Evolutionary conservation across 441 rosid genomes (phyloP), one percentile per base, ranked within the genome.

Genomic region (Aleurites moluccanus): DNA sequence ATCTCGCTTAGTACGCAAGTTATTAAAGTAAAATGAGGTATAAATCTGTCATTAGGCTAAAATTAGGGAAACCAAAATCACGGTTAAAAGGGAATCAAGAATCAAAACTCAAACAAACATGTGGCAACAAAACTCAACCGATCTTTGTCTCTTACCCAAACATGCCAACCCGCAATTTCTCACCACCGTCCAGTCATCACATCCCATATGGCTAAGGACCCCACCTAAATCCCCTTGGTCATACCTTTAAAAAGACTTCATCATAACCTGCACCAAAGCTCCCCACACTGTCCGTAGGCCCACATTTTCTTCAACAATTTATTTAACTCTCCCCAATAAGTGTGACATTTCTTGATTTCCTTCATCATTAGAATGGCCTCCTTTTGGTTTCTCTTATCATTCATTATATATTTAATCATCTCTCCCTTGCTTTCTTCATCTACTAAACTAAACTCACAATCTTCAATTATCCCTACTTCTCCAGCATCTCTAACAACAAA

Each of bases 351-450:
- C 25, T 56, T 86, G 89, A 87, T 90, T 88, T 83, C 86, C 83
- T 79, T 84, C 88, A 88, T 88, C 92, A 90, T 86, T 85, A 80
- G 83, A 75, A 91, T 88, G 94, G 83, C 82, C 84, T 80, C 88
- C 76, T 86, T 82, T 82, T 74, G 83, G 83, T 64, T 81, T 49
- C 78, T 76, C 79, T 56, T 79, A 76, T 76, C 78, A 74, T 71
- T 80, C 61, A 80, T 84, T 69, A 72, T 75, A 80, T 73, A 72
- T 73, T 77, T 84, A 77, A 30, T 80, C 65, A 70, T 72, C 59
- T 79, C 65, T 50, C 85, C 87, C 61, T 75, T 72, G 30, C 85
- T 72, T 30, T 75, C 82, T 75, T 76, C 83, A 18, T 28, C 83
- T 50, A 74, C 91, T 70, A 63, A 18, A 52, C 75, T 77, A 64